Conservation (phyloP, 306 rosid species). For the Morella rubra region DNA sequence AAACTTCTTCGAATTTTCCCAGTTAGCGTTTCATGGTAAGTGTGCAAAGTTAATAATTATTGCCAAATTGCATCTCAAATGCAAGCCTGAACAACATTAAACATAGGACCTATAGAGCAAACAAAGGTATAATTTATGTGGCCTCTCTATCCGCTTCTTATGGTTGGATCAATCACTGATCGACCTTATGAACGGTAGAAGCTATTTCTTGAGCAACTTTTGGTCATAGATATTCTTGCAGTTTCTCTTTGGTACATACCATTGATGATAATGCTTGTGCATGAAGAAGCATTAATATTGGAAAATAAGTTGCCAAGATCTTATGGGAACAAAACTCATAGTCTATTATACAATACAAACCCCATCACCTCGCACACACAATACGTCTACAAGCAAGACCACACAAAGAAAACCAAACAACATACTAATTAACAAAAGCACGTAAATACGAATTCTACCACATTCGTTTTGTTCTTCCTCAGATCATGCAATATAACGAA, state of each 20-base stretch:
- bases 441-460: constrained; percentile 35
- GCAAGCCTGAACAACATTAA: background rate
- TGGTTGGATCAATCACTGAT: background rate
- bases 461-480: constrained; percentile 11
- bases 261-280: background rate
- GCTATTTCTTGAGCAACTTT: background rate
- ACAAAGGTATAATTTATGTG: background rate
- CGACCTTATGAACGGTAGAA: too few species aligned
- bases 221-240: background rate
- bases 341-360: constrained; percentile 25
- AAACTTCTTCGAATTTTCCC: background rate
- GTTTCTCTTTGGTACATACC: background rate
- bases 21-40: background rate
- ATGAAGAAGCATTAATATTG: background rate
- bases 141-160: background rate
- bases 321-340: constrained; percentile 21
- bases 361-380: constrained; percentile 41
- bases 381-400: constrained; percentile 40
- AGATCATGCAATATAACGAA: constrained; percentile 8
- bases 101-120: background rate
- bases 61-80: background rate
- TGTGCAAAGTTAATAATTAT: background rate
- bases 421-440: constrained; percentile 24
- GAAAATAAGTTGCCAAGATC: constrained; percentile 1
- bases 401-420: constrained; percentile 30